A percentile compares a stretch with the other conserved stretches of the same genome.
Evolutionary conservation across 2,329 filamentous ascomycete species (phyloP).

Genomic region (Pyrenophora teres): DNA sequence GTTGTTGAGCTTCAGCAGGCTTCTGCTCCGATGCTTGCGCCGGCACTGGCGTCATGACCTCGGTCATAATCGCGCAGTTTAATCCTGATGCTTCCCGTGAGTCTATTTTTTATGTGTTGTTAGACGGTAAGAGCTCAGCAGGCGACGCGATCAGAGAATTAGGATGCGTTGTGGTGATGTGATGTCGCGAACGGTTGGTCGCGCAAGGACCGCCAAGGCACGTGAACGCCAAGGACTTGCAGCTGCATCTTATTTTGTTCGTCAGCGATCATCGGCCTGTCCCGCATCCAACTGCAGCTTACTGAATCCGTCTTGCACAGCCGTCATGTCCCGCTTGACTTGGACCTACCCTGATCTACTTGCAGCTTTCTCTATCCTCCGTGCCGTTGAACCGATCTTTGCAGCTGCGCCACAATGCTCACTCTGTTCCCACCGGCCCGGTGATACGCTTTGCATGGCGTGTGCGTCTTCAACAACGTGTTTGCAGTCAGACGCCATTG

Average conservation of each 20-base stretch:
- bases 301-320: conserved; percentile 1
- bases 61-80: conserved; percentile 28
- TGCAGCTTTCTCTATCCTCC: conserved; percentile 5
- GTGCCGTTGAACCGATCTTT: conserved; percentile 19
- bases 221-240: conserved; percentile 7
- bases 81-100: background rate
- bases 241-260: background rate
- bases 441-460: conserved; percentile 2
- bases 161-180: background rate
- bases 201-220: conserved; percentile 3
- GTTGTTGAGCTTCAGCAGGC: conserved; percentile 31
- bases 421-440: conserved; percentile 2
- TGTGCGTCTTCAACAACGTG: background rate
- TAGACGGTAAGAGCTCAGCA: too few species aligned
- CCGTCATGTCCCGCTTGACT: conserved; percentile 1
- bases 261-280: background rate
- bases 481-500: background rate
- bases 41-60: conserved; percentile 33
- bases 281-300: conserved; percentile 12
- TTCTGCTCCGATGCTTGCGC: conserved; percentile 30
- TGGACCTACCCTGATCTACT: background rate
- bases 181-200: background rate
- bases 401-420: conserved; percentile 6
- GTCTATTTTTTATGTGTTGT: background rate
- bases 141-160: background rate